A percentile compares a stretch with the other conserved stretches of the same genome.
Conservation (phyloP, 176 grass and related monocot genomes). For the Lolium perenne region DNA sequence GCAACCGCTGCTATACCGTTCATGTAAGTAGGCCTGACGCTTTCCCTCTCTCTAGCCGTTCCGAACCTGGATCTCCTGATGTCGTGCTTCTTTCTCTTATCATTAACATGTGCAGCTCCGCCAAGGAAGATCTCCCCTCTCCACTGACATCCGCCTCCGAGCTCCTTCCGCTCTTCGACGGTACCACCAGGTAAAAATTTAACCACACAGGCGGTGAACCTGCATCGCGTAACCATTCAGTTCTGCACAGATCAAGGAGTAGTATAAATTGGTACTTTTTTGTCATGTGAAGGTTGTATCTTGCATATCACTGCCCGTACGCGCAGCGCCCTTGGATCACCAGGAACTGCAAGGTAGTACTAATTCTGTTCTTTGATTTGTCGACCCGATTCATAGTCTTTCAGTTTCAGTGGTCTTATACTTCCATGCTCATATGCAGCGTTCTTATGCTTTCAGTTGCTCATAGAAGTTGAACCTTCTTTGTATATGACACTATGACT, state of each 20-base stretch:
- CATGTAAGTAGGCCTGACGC: constrained; percentile 33
- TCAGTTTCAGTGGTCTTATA: neutral
- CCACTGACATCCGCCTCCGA: constrained; percentile 59
- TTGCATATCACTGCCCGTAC: constrained; percentile 75
- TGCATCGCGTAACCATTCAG: neutral
- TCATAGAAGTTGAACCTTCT: neutral
- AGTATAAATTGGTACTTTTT: neutral
- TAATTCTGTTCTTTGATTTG: neutral
- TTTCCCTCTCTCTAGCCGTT: too few relatives aligned
- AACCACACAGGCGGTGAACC: neutral
- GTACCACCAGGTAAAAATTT: constrained; percentile 64
- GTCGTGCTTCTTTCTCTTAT: neutral
- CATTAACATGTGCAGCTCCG: constrained; percentile 33
- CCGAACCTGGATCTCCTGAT: neutral
- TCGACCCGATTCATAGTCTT: too few relatives aligned
- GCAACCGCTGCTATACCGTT: constrained; percentile 20
- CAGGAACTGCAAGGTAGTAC: constrained; percentile 80
- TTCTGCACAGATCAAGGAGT: neutral
- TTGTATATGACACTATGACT: neutral
- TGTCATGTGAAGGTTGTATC: constrained; percentile 61
- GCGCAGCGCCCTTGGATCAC: constrained; percentile 82
- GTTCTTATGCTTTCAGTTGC: neutral
- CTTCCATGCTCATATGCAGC: neutral
- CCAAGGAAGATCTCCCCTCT: constrained; percentile 61
- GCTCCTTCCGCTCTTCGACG: constrained; percentile 74